phyloP scores from a whole-genome alignment of 106 monocot genomes.

The Allium fistulosum region DNA sequence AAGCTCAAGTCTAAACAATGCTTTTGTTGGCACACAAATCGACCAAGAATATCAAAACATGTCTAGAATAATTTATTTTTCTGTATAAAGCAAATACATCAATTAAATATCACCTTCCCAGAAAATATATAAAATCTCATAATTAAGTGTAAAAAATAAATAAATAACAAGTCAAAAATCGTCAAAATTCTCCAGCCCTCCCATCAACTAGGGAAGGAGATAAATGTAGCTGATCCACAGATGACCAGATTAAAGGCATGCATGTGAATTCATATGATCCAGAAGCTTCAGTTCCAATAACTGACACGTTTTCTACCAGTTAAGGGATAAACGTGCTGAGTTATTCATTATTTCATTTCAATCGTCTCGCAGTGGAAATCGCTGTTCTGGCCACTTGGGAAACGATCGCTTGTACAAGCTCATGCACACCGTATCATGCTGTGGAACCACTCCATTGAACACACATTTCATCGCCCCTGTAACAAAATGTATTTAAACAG shows the following conservation, averaged over 20 bases:
- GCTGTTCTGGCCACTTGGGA: slow-evolving; percentile 76
- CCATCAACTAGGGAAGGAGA: not conserved
- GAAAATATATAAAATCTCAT: too few relatives aligned
- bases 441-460: slow-evolving; percentile 74
- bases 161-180: too few relatives aligned
- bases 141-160: too few relatives aligned
- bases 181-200: not conserved
- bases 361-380: slow-evolving; percentile 6
- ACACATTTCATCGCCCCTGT: slow-evolving; percentile 88
- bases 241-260: not conserved
- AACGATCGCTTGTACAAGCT: slow-evolving; percentile 81
- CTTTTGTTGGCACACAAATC: too few relatives aligned
- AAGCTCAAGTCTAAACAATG: too few relatives aligned
- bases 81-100: too few relatives aligned
- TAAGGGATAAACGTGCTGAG: not conserved
- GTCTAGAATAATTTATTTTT: too few relatives aligned
- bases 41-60: too few relatives aligned
- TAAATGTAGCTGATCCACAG: not conserved
- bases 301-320: not conserved
- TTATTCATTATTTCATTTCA: not conserved
- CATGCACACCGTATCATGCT: slow-evolving; percentile 95
- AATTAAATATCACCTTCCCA: too few relatives aligned
- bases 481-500: not conserved
- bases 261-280: not conserved
- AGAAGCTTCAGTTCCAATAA: slow-evolving; percentile 9